Conservation (phyloP, 1,284 basidiomycete species). For the Trichosporon faecale region DNA sequence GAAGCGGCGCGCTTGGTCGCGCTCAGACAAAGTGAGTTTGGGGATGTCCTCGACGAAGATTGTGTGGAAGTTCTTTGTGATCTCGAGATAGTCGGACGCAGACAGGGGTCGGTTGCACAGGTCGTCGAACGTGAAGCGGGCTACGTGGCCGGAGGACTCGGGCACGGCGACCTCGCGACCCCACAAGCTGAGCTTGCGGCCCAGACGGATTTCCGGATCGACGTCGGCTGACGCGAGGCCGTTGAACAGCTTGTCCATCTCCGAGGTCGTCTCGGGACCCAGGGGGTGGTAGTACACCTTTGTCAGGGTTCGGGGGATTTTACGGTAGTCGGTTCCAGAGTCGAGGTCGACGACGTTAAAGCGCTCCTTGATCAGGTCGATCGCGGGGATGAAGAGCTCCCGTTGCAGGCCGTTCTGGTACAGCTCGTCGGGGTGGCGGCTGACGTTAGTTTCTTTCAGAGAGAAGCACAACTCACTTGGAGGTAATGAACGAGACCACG, state of each 20-base stretch:
- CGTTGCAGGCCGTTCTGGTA: conserved; percentile 99
- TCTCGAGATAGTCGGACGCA: conserved; percentile 93
- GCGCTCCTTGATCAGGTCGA: conserved; percentile 82
- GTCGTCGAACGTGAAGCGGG: conserved; percentile 81
- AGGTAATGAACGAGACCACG: conserved; percentile 92
- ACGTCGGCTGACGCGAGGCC: conserved; percentile 59
- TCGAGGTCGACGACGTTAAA: conserved; percentile 88
- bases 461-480: no score
- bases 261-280: conserved; percentile 59
- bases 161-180: conserved; percentile 78
- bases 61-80: conserved; percentile 81
- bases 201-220: conserved; percentile 58
- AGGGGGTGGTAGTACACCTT: conserved; percentile 88
- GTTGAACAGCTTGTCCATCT: conserved; percentile 75
- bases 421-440: conserved; percentile 92
- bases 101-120: conserved; percentile 86
- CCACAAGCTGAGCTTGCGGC: conserved; percentile 78
- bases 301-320: conserved; percentile 80
- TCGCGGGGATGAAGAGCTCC: conserved; percentile 91
- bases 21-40: conserved; percentile 79
- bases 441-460: conserved; percentile 46
- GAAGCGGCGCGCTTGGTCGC: conserved; percentile 89
- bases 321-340: conserved; percentile 92
- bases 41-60: conserved; percentile 86
- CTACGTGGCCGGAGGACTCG: conserved; percentile 71